Base-by-base conservation (phyloP, 805 yeast genomes). In the Candida coquimbonensis region DNA sequence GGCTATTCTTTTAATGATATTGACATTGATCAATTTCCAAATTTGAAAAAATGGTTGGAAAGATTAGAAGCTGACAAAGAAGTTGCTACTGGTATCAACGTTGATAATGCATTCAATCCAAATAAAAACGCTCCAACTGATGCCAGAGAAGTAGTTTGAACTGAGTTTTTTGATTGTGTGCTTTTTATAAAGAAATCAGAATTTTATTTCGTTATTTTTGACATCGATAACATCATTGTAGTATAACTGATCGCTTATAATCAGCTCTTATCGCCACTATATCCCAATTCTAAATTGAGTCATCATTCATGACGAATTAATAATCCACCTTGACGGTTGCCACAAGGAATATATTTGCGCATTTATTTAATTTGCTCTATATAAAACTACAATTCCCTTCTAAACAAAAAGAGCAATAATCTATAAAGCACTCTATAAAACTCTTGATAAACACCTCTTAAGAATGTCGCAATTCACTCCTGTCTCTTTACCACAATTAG, bases 401-500 rank as follows among this genome's bases (percentile, higher is more conserved):
- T 29, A 29, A 9, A 11, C 13, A 29, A 5, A 21, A 21, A 21
- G 24, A 21, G 19, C 19, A 17, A 17, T 3, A 17, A 17, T 3
- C 24, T 21, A 21, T 5, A 21, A 5, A 21, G 4, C 7, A 21
- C 3, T 3, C 31, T 11, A 13, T 29, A 4, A 12, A 29, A 29
- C 7, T 11, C 14, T 3, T 11, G 3, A 5, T 29, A 5, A 29
- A 3, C 13, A 8, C 31, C 13, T 29, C 13, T 16, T 13, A 21
- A 36, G 6, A 36, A 36, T 36, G 38, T 36, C 38, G 3, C 27
- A 36, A 8, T 36, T 36, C 7, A 13, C n/a, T 36, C 11, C 38
- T 14, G 84, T 82, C 46, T 73, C 85, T 34, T 73, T 88, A 54
- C 96, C 96, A 47, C 87, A 83, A 54, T 72, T 88, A 58, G 85